Conservation (phyloP, 345 rosid genomes). For the Trapa bicornis region DNA sequence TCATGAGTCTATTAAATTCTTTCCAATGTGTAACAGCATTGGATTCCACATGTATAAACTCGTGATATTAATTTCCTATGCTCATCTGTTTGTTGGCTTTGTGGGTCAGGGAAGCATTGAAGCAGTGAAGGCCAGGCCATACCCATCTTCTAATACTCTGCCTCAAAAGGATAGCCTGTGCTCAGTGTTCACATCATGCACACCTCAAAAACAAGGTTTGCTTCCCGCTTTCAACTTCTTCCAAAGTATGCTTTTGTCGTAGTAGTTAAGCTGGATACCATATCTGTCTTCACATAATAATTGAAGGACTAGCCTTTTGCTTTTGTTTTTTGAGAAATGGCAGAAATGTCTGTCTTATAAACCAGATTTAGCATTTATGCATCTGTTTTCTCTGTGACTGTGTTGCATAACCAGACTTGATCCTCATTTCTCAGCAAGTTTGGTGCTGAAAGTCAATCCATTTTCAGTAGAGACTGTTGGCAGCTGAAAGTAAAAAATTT, state of each 20-base stretch:
- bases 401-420: too few relatives aligned
- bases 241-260: constrained; percentile 9
- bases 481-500: not conserved
- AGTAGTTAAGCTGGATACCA: constrained; percentile 6
- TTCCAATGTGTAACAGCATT: constrained; percentile 18
- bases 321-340: too few relatives aligned
- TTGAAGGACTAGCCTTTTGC: too few relatives aligned
- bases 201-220: constrained; percentile 71
- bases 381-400: too few relatives aligned
- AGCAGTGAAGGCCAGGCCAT: constrained; percentile 20
- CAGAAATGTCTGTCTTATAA: too few relatives aligned
- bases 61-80: constrained; percentile 13
- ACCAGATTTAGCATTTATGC: too few relatives aligned
- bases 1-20: constrained; percentile 27
- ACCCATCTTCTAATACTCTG: constrained; percentile 4
- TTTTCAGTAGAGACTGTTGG: not conserved
- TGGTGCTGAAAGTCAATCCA: not conserved
- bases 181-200: constrained; percentile 47
- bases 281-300: not conserved
- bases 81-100: constrained; percentile 15
- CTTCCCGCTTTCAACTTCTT: constrained; percentile 6
- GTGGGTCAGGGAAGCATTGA: constrained; percentile 35
- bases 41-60: constrained; percentile 17
- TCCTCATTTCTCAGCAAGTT: not conserved
- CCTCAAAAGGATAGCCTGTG: constrained; percentile 9